These are phyloP conservation scores for Cryphonectria japonica DNA, from an alignment of 2,329 filamentous ascomycete genomes.

Conservation along the genomic window DNA sequence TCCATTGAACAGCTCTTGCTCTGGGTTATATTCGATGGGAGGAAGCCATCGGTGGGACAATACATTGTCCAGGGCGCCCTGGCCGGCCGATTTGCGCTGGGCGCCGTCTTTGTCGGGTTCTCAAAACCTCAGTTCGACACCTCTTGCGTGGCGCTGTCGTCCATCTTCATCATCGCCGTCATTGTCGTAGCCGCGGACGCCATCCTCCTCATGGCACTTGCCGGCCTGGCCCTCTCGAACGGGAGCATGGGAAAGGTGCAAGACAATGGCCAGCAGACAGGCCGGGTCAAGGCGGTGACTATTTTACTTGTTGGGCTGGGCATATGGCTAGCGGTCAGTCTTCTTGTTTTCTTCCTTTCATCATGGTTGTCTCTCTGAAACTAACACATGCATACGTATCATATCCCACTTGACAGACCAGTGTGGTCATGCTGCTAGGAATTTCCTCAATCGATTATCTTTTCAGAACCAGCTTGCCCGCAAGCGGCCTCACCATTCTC, in stretches of 20 bases:
- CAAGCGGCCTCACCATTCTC: constrained; percentile 52
- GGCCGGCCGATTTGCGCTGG: constrained; percentile 54
- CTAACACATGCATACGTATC: constrained; percentile 28
- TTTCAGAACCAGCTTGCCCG: constrained; percentile 54
- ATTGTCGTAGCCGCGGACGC: constrained; percentile 50
- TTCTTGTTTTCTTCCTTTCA: not conserved
- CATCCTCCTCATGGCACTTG: constrained; percentile 48
- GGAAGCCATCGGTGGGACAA: constrained; percentile 41
- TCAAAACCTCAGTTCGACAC: constrained; percentile 55
- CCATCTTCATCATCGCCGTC: constrained; percentile 50
- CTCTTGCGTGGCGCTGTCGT: constrained; percentile 55
- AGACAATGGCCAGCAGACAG: constrained; percentile 35
- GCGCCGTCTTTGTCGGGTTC: constrained; percentile 58
- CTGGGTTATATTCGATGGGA: constrained; percentile 51
- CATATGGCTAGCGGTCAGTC: constrained; percentile 59
- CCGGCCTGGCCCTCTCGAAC: constrained; percentile 45
- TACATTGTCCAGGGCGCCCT: constrained; percentile 53
- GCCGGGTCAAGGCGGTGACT: constrained; percentile 46
- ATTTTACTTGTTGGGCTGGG: constrained; percentile 48
- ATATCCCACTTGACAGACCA: constrained; percentile 47
- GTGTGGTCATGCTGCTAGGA: constrained; percentile 56
- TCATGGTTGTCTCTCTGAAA: constrained; percentile 13
- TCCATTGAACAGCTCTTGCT: constrained; percentile 58
- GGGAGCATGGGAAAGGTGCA: constrained; percentile 41
- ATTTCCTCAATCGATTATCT: constrained; percentile 46